Base-by-base conservation (phyloP, 495 filamentous ascomycete genomes). In the Penicillium malachiteum region DNA sequence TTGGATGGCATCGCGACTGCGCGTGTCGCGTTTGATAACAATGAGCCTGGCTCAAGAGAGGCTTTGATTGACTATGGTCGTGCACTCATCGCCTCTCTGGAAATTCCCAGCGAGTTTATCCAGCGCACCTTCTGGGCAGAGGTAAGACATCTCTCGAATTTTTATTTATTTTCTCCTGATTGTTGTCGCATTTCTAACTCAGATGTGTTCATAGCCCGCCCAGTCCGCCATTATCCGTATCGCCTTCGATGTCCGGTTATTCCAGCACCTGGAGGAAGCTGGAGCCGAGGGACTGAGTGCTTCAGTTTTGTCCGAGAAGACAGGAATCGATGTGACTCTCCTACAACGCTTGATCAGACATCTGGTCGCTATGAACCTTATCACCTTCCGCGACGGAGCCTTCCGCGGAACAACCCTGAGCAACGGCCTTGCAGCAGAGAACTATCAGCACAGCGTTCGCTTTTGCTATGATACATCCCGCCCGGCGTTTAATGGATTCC, bases 101-200 rank as follows among this genome's bases (percentile, higher is more conserved):
- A 74, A 37, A 63, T 73, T 11, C 70, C 71, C 0, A 73, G 68
- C 45, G 71, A 73, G 40, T 68, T 69, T 21, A 50, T 74, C 5
- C 69, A 70, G 53, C 70, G 71, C 30, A 74, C 61, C 14, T 71
- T 71, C 50, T 75, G 71, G 71, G 72, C 72, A n/a, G 72, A 75
- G 57, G 72, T 73, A 33, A 63, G 60, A 38, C 21, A 9, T 14
- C 21, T 26, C 30, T 42, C 8, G 33, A 34, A 17, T 5, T 31
- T 16, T 16, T 45, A n/a, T n/a, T n/a, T n/a, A n/a, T n/a, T n/a
- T n/a, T n/a, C n/a, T n/a, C n/a, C n/a, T n/a, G 1, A 17, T 17
- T 14, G 30, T 18, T 46, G 14, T 18, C 11, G 33, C 26, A 17
- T 8, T n/a, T 31, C 18, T 44, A 6, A 44, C 7, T 30, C 13